phyloP scores from a whole-genome alignment of 1,284 basidiomycete species.

The Melanopsichium pennsylvanicum region DNA sequence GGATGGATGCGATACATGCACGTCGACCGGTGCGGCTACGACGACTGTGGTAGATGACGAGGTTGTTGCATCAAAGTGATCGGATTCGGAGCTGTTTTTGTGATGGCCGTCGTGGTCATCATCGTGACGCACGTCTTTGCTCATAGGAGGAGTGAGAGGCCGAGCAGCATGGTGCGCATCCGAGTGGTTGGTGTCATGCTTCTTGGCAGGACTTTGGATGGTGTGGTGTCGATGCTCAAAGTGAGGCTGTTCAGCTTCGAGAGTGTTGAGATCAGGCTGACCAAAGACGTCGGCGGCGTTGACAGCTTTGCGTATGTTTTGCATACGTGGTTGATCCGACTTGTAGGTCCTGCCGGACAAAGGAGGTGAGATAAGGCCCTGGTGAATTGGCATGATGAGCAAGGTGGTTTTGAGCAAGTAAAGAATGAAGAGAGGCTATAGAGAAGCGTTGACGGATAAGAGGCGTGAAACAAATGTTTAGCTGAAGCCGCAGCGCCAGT shows the following conservation, averaged over 20 bases:
- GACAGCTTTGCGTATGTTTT: conserved; percentile 10
- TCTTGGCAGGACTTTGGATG: conserved; percentile 35
- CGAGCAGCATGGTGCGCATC: conserved; percentile 14
- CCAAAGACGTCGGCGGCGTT: conserved; percentile 22
- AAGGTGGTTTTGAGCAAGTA: neutral
- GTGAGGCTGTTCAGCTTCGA: too few species aligned
- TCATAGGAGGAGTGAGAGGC: conserved; percentile 42
- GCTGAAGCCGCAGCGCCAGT: too few species aligned
- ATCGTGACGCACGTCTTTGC: conserved; percentile 40
- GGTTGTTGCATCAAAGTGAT: neutral
- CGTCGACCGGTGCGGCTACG: neutral
- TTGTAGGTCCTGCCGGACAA: conserved; percentile 31
- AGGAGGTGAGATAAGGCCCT: conserved; percentile 35
- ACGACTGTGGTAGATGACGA: neutral
- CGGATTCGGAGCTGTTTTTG: conserved; percentile 20
- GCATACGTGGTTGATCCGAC: conserved; percentile 19
- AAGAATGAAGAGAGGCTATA: too few species aligned
- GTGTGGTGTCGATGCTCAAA: conserved; percentile 13
- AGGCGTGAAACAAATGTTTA: too few species aligned
- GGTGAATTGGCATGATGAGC: conserved; percentile 33
- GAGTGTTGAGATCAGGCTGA: too few species aligned
- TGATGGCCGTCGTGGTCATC: conserved; percentile 13
- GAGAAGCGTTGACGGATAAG: too few species aligned
- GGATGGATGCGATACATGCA: neutral
- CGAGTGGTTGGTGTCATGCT: conserved; percentile 7